Base-by-base conservation (phyloP, 805 yeast genomes). In the Candida quercuum region DNA sequence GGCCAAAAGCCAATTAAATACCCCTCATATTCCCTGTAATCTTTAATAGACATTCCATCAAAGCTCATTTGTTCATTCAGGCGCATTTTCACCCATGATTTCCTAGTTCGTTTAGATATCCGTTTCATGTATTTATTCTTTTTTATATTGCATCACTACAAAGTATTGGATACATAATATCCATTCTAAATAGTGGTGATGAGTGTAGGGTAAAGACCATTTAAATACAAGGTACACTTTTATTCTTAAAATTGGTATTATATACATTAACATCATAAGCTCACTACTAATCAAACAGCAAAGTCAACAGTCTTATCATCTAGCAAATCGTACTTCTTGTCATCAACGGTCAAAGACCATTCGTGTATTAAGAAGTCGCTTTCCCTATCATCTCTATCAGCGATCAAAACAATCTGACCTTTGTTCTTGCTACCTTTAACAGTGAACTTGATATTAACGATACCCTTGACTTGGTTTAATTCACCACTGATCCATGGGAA, bases 401-500 rank as follows among this genome's bases (percentile, higher is more conserved):
- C 95, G 41, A 74, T 72, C 57, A 93, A 72, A 43, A 58, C 69
- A 29, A 77, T 74, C 45, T 72, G 67, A 14, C 76, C 80, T 3
- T 74, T 74, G 14, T 66, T 69, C 47, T 71, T 69, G 37, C 72
- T 72, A 10, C 98, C 99, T 48, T 71, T 70, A 26, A 87, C 84
- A 25, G 69, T 62, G 51, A 87, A 88, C 21, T 60, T 59, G 45
- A 93, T 75, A 57, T 91, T 83, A 28, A 93, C 83, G 15, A 73
- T 67, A 19, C 96, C 96, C 43, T 77, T 71, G 43, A 86, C 87
- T 21, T 93, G 86, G 49, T 89, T 87, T 46, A 93, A 66, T 32
- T 78, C 75, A 11, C 99, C 99, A 40, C 71, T 64, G 41, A 91
- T 79, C 96, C 96, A 93, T 5, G 99, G 98, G 66, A 81, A 74